phyloP scores from a whole-genome alignment of 139 green algal species.

The Diplosphaera chodatii region DNA sequence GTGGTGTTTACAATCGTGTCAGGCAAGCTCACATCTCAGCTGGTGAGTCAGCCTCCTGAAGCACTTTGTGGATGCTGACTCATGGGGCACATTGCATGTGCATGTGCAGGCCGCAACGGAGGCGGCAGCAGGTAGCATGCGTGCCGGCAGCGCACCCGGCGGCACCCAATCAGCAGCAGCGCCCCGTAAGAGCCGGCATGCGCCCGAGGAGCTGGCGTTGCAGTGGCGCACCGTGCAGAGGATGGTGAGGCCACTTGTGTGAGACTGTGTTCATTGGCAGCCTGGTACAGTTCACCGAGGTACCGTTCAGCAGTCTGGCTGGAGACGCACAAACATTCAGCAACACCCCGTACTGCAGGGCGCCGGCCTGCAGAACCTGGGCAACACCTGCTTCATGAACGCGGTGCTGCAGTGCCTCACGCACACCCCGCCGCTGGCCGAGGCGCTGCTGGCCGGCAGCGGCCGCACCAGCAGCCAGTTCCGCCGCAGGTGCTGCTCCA shows the following conservation, averaged over 20 bases:
- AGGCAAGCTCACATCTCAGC: too few relatives aligned
- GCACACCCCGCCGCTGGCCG: constrained; percentile 81
- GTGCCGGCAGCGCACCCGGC: too few relatives aligned
- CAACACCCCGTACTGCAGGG: constrained; percentile 41
- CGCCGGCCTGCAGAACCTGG: constrained; percentile 84
- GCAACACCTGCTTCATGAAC: constrained; percentile 99
- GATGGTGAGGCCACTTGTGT: constrained; percentile 32
- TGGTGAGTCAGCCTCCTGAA: too few relatives aligned
- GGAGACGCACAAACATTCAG: background rate
- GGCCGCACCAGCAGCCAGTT: background rate
- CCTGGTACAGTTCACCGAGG: background rate
- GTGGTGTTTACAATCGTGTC: too few relatives aligned
- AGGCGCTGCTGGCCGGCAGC: constrained; percentile 51
- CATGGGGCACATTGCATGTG: too few relatives aligned
- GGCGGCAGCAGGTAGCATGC: too few relatives aligned
- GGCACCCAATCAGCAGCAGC: too few relatives aligned
- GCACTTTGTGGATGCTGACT: too few relatives aligned
- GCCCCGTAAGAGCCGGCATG: background rate
- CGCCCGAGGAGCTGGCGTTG: constrained; percentile 26
- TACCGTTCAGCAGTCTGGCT: background rate
- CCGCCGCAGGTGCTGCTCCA: too few relatives aligned
- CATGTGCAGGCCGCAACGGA: too few relatives aligned
- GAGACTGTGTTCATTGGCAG: background rate
- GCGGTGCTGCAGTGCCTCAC: constrained; percentile 88
- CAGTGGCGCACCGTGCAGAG: constrained; percentile 38